phyloP scores from a whole-genome alignment of 2,329 filamentous ascomycete genomes.

The Calonectria crousiana region DNA sequence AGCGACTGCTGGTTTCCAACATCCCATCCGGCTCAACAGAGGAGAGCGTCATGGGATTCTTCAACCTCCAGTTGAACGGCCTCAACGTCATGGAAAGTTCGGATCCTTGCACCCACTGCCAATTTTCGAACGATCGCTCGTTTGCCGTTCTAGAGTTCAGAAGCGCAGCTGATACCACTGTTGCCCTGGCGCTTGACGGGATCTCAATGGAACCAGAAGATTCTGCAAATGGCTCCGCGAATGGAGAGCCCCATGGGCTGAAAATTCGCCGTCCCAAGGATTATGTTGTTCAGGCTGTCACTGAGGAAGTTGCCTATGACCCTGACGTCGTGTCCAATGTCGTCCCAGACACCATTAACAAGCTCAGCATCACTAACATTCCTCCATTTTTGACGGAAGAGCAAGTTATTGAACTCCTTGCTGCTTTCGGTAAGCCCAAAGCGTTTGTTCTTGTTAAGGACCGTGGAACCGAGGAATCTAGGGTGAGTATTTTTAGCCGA shows the following conservation, averaged over 20 bases:
- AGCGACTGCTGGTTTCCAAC: constrained; percentile 90
- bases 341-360: constrained; percentile 93
- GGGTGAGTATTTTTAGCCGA: constrained; percentile 69
- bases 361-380: constrained; percentile 93
- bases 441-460: constrained; percentile 94
- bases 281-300: constrained; percentile 90
- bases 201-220: constrained; percentile 86
- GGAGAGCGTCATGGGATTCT: constrained; percentile 83
- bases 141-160: constrained; percentile 96
- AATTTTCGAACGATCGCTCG: constrained; percentile 81
- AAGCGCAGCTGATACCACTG: constrained; percentile 86
- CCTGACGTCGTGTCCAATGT: constrained; percentile 82
- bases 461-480: constrained; percentile 83
- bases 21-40: constrained; percentile 80
- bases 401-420: constrained; percentile 89
- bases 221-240: constrained; percentile 62
- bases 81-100: constrained; percentile 87
- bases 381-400: constrained; percentile 90
- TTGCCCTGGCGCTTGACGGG: constrained; percentile 90
- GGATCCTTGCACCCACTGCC: constrained; percentile 87
- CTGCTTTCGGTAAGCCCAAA: constrained; percentile 92
- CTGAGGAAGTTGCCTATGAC: constrained; percentile 79
- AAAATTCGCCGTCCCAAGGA: constrained; percentile 91
- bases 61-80: constrained; percentile 97
- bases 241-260: constrained; percentile 71